A percentile compares a stretch with the other conserved stretches of the same genome.
phyloP scores from a whole-genome alignment of 1,284 basidiomycete genomes.

The Pseudozyma sp. region DNA sequence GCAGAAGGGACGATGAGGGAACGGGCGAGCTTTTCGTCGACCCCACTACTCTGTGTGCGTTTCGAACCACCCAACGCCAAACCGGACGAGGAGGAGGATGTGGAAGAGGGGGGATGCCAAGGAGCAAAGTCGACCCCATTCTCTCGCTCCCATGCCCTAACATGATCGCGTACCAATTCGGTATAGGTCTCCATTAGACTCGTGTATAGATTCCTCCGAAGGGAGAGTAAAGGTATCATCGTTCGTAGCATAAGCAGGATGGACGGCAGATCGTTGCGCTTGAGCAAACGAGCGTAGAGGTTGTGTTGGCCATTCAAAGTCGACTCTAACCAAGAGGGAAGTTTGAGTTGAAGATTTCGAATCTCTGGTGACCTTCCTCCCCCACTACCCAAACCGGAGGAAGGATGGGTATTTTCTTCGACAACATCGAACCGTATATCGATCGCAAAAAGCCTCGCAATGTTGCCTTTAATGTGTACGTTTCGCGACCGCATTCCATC shows the following conservation, averaged over 20 bases:
- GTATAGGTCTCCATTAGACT: conserved; percentile 30
- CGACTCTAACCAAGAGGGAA: conserved; percentile 17
- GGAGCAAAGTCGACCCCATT: conserved; percentile 20
- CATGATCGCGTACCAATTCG: conserved; percentile 22
- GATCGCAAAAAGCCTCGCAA: conserved; percentile 21
- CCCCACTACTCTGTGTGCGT: too few species aligned
- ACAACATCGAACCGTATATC: conserved; percentile 22
- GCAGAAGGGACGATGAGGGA: conserved; percentile 16
- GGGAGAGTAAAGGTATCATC: conserved; percentile 24
- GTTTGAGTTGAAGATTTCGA: conserved; percentile 1
- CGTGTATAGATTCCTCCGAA: conserved; percentile 25
- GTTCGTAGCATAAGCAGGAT: conserved; percentile 41
- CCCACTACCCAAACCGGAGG: background rate
- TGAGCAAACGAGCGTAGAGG: background rate
- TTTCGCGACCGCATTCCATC: background rate
- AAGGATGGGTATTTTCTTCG: conserved; percentile 1
- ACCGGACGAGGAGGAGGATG: conserved; percentile 3
- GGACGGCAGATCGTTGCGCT: conserved; percentile 29
- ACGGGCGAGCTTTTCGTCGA: conserved; percentile 10
- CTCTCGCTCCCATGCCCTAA: conserved; percentile 12
- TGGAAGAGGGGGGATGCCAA: conserved; percentile 7
- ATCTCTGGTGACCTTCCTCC: conserved; percentile 17
- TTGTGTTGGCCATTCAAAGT: conserved; percentile 5
- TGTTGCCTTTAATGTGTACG: conserved; percentile 1
- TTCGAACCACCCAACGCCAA: background rate